These are phyloP conservation scores for Cryptosporidium meleagridis DNA, from an alignment of 169 alveolate species.

Conservation along the genomic window DNA sequence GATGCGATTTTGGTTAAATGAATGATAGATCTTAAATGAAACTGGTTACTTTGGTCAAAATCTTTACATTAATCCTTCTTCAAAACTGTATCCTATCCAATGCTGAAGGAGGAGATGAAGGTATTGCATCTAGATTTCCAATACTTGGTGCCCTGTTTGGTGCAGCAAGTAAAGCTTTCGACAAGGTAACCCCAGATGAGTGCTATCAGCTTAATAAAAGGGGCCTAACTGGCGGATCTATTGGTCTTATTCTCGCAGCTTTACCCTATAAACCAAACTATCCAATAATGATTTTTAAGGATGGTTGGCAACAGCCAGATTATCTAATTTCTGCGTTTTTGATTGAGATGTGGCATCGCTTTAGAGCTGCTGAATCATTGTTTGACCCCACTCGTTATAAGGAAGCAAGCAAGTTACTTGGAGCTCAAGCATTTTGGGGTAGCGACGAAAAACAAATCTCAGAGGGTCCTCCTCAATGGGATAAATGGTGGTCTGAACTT, in stretches of 20 bases:
- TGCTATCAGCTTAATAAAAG: conserved; percentile 53
- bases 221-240: conserved; percentile 36
- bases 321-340: conserved; percentile 47
- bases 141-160: conserved; percentile 59
- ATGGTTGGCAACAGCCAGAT: conserved; percentile 72
- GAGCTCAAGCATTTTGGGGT: conserved; percentile 73
- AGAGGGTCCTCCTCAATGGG: conserved; percentile 44
- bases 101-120: conserved; percentile 62
- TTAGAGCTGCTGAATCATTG: conserved; percentile 51
- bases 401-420: conserved; percentile 49
- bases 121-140: conserved; percentile 53
- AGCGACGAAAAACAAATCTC: not conserved
- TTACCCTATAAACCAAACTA: conserved; percentile 58
- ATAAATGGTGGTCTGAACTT: conserved; percentile 60
- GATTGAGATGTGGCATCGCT: conserved; percentile 62
- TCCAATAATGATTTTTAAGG: conserved; percentile 59
- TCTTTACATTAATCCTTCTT: not conserved
- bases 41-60: not conserved
- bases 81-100: not conserved
- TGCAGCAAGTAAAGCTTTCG: conserved; percentile 72
- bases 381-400: conserved; percentile 59
- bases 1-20: not conserved
- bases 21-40: conserved; percentile 14
- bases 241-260: conserved; percentile 62
- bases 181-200: conserved; percentile 67